Conservation (phyloP, 768 basidiomycete genomes). For the Suillus variegatus region DNA sequence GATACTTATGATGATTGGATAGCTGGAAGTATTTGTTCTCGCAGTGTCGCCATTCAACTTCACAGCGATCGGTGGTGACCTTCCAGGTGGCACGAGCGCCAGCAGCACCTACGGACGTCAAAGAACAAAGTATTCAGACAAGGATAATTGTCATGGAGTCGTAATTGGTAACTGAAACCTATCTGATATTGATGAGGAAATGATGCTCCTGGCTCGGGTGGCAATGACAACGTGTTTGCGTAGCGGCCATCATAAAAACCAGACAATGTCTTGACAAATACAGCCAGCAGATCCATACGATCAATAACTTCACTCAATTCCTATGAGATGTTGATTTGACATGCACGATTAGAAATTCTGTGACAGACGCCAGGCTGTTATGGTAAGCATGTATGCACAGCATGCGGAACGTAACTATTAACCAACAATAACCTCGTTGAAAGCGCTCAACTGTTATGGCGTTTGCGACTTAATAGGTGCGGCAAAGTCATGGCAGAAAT, state of each 20-base stretch:
- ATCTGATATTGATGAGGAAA: neutral
- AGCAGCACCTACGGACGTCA: neutral
- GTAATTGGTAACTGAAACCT: neutral
- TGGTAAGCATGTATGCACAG: neutral
- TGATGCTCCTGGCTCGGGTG: neutral
- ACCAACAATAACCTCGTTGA: neutral
- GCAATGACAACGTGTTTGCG: neutral
- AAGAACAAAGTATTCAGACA: neutral
- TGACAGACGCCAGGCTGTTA: neutral
- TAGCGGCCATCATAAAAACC: neutral
- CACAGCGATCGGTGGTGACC: slow-evolving; percentile 97
- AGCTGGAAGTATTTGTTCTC: slow-evolving; percentile 99
- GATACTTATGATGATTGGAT: slow-evolving; percentile 13
- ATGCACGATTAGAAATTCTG: neutral
- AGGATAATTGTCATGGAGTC: neutral
- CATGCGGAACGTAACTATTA: neutral
- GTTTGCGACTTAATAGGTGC: neutral
- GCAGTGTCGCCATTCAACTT: slow-evolving; percentile 99
- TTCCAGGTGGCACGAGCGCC: slow-evolving; percentile 56
- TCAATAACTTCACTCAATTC: neutral
- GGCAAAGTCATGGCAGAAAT: neutral
- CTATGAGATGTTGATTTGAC: neutral
- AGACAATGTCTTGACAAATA: neutral
- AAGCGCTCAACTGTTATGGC: neutral
- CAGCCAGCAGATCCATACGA: neutral